Conservation (phyloP, 768 basidiomycete genomes). For the Collybia sordida region DNA sequence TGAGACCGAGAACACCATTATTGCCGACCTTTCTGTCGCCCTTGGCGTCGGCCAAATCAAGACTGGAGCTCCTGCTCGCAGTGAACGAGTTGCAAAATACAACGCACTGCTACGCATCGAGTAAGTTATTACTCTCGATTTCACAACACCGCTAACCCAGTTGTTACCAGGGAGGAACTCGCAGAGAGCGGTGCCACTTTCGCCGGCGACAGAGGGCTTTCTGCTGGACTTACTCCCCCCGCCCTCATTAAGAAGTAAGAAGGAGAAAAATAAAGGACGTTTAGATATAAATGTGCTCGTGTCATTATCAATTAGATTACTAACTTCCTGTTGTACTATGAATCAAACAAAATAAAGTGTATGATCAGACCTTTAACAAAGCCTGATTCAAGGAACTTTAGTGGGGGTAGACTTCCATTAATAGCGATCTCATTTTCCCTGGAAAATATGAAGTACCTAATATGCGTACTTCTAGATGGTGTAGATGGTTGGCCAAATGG, state of each 20-base stretch:
- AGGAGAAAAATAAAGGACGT: not conserved
- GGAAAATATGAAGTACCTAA: too few relatives aligned
- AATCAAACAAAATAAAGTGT: too few relatives aligned
- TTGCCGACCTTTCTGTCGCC: slow-evolving; percentile 93
- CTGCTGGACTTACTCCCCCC: slow-evolving; percentile 72
- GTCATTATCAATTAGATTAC: too few relatives aligned
- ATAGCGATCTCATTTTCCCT: too few relatives aligned
- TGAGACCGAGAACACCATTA: slow-evolving; percentile 97
- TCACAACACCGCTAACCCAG: slow-evolving; percentile 5
- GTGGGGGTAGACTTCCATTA: too few relatives aligned
- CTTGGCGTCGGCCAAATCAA: slow-evolving; percentile 95
- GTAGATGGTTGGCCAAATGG: too few relatives aligned
- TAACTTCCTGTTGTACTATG: too few relatives aligned
- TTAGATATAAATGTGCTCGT: too few relatives aligned
- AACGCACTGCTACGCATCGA: slow-evolving; percentile 89
- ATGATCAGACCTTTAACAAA: too few relatives aligned
- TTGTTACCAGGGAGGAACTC: slow-evolving; percentile 68
- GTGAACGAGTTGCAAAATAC: slow-evolving; percentile 96
- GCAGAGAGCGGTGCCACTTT: slow-evolving; percentile 59
- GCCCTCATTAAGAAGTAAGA: slow-evolving; percentile 67
- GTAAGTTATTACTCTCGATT: slow-evolving; percentile 41
- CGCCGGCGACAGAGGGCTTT: slow-evolving; percentile 79
- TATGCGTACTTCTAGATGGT: too few relatives aligned
- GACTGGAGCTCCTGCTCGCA: slow-evolving; percentile 95
- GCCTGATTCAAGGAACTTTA: too few relatives aligned